Evolutionary conservation across 2,329 filamentous ascomycete genomes (phyloP).

Genomic region (Neopestalotiopsis clavispora): DNA sequence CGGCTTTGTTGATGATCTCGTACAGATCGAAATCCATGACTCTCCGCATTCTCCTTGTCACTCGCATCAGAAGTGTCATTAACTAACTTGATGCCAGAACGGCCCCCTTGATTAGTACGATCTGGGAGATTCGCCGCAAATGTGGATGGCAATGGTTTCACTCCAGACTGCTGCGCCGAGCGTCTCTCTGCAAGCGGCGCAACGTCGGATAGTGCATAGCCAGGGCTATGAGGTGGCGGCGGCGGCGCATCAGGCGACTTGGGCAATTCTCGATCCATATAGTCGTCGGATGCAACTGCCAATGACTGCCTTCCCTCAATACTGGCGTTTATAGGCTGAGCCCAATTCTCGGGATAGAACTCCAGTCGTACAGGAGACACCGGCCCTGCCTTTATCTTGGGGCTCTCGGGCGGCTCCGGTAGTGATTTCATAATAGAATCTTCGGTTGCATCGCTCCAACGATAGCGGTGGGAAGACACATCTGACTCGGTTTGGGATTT

Average conservation of each 20-base stretch:
- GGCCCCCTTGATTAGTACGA: constrained; percentile 28
- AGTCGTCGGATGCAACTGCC: neutral
- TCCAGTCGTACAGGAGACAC: constrained; percentile 62
- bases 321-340: constrained; percentile 55
- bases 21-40: constrained; percentile 24
- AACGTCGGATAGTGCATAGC: constrained; percentile 22
- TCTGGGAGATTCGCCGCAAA: constrained; percentile 27
- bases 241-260: constrained; percentile 40
- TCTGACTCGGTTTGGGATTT: constrained; percentile 30
- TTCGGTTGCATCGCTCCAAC: constrained; percentile 35
- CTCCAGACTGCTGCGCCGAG: constrained; percentile 22
- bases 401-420: constrained; percentile 37
- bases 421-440: constrained; percentile 31
- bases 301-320: constrained; percentile 44
- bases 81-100: constrained; percentile 20
- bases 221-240: constrained; percentile 43
- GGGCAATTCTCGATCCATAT: constrained; percentile 36
- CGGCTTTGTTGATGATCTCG: constrained; percentile 41
- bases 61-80: constrained; percentile 23
- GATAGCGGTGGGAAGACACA: constrained; percentile 39
- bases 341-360: constrained; percentile 58
- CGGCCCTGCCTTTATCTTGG: constrained; percentile 55
- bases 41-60: constrained; percentile 25
- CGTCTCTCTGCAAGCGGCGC: constrained; percentile 18
- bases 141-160: constrained; percentile 25